phyloP scores from a whole-genome alignment of 75 land plant species.

The Picea glauca region DNA sequence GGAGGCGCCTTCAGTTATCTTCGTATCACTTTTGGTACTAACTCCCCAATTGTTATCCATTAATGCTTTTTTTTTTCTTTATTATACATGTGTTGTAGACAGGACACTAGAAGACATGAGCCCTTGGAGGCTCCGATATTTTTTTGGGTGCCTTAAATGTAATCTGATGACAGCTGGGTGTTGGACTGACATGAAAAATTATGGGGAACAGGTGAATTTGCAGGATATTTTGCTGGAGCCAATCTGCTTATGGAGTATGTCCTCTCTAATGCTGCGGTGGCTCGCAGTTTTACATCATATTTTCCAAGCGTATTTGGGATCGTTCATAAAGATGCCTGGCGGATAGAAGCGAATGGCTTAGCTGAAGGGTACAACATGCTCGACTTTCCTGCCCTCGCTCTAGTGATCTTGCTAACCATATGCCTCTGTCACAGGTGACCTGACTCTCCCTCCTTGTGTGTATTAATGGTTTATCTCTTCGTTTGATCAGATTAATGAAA shows the following conservation, averaged over 20 bases:
- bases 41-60: too few relatives aligned
- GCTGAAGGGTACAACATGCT: slow-evolving; percentile 49
- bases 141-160: too few relatives aligned
- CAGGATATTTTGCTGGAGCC: slow-evolving; percentile 72
- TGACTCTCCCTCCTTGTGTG: too few relatives aligned
- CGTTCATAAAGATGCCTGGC: slow-evolving; percentile 44
- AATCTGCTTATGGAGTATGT: slow-evolving; percentile 85
- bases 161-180: not conserved
- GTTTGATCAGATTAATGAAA: not conserved
- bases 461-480: not conserved
- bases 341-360: slow-evolving; percentile 40
- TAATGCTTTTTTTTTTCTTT: not conserved
- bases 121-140: not conserved
- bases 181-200: not conserved
- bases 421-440: slow-evolving; percentile 51
- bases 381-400: slow-evolving; percentile 66
- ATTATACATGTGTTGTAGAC: not conserved
- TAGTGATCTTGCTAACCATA: slow-evolving; percentile 56
- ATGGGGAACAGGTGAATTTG: slow-evolving; percentile 58
- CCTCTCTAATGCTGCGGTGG: slow-evolving; percentile 79
- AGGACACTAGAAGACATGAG: not conserved
- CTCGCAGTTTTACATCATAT: slow-evolving; percentile 74
- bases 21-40: slow-evolving; percentile 73
- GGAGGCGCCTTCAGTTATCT: slow-evolving; percentile 90
- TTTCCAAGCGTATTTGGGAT: slow-evolving; percentile 37